These are phyloP conservation scores for Colletotrichum sp. DNA, from an alignment of 2,329 filamentous ascomycete genomes.

Conservation along the genomic window DNA sequence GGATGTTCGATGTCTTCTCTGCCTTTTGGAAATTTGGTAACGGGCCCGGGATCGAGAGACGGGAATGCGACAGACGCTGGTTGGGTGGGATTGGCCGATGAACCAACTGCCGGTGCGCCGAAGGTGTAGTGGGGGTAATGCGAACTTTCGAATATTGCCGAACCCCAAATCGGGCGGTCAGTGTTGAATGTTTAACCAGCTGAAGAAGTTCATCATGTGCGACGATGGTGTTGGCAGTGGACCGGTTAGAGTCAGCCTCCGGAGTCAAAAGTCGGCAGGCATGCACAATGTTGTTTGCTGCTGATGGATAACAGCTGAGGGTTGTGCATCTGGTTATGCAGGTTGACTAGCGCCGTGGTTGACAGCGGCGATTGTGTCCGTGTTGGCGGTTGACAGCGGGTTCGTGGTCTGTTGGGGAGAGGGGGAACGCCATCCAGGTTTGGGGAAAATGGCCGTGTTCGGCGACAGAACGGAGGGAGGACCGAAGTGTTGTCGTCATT, in stretches of 20 bases:
- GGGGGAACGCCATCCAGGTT: neutral
- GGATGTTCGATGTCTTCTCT: slow-evolving; percentile 9
- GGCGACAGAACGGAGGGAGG: neutral
- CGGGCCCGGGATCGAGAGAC: slow-evolving; percentile 4
- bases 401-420: neutral
- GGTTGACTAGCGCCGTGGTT: neutral
- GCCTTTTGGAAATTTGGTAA: neutral
- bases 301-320: neutral
- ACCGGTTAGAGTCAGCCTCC: neutral
- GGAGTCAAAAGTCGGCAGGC: slow-evolving; percentile 6
- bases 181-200: neutral
- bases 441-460: neutral
- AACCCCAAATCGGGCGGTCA: neutral
- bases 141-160: slow-evolving; percentile 5
- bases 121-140: slow-evolving; percentile 7
- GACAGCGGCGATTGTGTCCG: neutral
- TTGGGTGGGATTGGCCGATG: neutral
- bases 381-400: neutral
- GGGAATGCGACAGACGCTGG: neutral
- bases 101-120: slow-evolving; percentile 6
- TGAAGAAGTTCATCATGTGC: neutral
- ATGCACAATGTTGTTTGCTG: neutral
- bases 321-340: neutral
- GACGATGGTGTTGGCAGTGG: neutral
- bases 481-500: neutral